Evolutionary conservation across 2,329 filamentous ascomycete genomes (phyloP), one percentile per base, ranked within the genome.

Genomic region (Xylaria sp.): DNA sequence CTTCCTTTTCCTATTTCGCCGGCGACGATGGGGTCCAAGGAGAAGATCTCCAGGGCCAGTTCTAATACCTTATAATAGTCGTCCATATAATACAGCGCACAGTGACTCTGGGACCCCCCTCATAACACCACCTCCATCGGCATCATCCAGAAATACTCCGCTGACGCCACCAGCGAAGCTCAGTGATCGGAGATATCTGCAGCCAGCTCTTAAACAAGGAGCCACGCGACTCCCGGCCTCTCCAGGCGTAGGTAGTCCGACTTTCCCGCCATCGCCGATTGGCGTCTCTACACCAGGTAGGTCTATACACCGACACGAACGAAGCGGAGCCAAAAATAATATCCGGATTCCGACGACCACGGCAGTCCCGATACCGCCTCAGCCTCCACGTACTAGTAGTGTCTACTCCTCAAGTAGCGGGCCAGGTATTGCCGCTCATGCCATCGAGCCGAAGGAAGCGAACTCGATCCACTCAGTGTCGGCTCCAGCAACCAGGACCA

Each of bases 161-260:
- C 66, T 80, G 23, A 81, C 78, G 0, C 81, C 83, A 1, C 83
- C 83, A 0, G 77, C 78, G 1, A 78, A 81, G 17, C 76, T 85
- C 1, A 76, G 79, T 53, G 81, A 84, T 52, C 77, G 82, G 5
- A 78, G 72, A 35, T 75, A 80, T 48, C 75, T 84, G 17, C 73
- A 79, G 1, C 73, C 76, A 4, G 68, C 76, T 13, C 69, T 76
- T 27, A 70, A 68, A 8, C 65, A 63, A 35, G 49, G 60, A 35
- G 29, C 59, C 9, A 51, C 65, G 21, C 62, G 55, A 17, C 67
- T 65, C 1, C 67, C 64, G 5, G 54, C 25, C 25, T 53, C 54
- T 17, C 52, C 64, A 9, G 53, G 53, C 4, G 56, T 55, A 10
- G 54, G 53, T 17, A 29, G 60, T 13, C 67, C 23, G 55, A 60